Evolutionary conservation across 352 stramenopile genomes (phyloP).

Genomic region (Blastocystis sp.): DNA sequence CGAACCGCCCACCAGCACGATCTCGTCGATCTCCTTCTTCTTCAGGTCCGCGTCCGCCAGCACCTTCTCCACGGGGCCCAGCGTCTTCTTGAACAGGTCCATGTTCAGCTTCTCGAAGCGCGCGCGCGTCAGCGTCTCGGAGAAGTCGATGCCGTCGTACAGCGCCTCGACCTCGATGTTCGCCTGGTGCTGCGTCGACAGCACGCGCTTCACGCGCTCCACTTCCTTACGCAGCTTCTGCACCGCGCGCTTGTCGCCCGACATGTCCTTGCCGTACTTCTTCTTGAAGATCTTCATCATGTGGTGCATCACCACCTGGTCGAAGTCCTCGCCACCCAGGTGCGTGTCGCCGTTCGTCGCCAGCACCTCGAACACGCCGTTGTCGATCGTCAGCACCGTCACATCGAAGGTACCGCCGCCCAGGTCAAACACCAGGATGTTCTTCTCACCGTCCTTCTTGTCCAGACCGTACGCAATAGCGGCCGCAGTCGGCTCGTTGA

Average conservation of each 20-base stretch:
- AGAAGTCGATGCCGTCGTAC: constrained; percentile 84
- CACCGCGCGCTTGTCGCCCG: constrained; percentile 88
- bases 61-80: constrained; percentile 80
- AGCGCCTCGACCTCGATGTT: constrained; percentile 86
- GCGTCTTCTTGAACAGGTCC: constrained; percentile 98
- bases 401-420: too few species aligned
- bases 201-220: constrained; percentile 94
- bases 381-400: too few species aligned
- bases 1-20: constrained; percentile 90
- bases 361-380: too few species aligned
- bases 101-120: constrained; percentile 98
- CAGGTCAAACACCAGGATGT: too few species aligned
- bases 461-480: constrained; percentile 79
- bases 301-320: constrained; percentile 98
- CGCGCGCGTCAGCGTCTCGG: constrained; percentile 88
- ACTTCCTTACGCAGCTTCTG: constrained; percentile 93
- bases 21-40: constrained; percentile 94
- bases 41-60: constrained; percentile 83
- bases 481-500: constrained; percentile 82
- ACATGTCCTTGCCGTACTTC: constrained; percentile 89
- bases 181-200: constrained; percentile 90
- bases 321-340: constrained; percentile 98
- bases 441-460: constrained; percentile 73
- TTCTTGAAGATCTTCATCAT: constrained; percentile 99
- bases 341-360: constrained; percentile 96